Conservation (phyloP, 2,329 filamentous ascomycete species). For the Beauveria rudraprayagi region DNA sequence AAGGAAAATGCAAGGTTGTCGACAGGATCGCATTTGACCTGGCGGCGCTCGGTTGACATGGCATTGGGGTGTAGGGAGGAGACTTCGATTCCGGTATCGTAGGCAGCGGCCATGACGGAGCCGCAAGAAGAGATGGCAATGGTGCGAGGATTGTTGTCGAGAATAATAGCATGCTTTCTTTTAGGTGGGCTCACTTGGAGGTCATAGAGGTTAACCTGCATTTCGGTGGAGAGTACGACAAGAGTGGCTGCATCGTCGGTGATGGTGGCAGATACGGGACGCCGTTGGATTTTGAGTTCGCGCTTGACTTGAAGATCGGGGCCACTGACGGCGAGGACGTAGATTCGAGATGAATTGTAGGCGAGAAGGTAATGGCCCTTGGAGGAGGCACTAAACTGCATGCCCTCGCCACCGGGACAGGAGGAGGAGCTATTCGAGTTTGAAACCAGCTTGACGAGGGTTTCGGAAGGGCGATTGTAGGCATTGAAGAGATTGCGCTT, state of each 20-base stretch:
- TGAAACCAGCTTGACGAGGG: conserved; percentile 71
- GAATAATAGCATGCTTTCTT: conserved; percentile 63
- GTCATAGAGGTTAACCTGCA: conserved; percentile 81
- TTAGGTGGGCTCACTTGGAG: conserved; percentile 56
- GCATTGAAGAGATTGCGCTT: conserved; percentile 72
- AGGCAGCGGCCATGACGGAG: conserved; percentile 74
- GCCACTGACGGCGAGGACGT: conserved; percentile 62
- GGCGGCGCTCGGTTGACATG: conserved; percentile 57
- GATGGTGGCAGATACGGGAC: conserved; percentile 69
- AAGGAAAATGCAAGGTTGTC: conserved; percentile 68
- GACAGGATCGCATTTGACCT: conserved; percentile 71
- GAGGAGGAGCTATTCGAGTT: conserved; percentile 79
- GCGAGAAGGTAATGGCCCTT: conserved; percentile 67
- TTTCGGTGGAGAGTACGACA: conserved; percentile 72
- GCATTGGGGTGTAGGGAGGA: conserved; percentile 61
- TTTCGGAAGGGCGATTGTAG: conserved; percentile 62
- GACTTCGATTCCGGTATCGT: conserved; percentile 83
- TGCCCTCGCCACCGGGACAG: conserved; percentile 74
- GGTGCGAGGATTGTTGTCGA: conserved; percentile 70
- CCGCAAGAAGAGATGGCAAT: conserved; percentile 77
- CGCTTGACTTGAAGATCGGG: conserved; percentile 57
- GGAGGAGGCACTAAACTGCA: conserved; percentile 75
- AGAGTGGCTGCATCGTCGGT: conserved; percentile 69
- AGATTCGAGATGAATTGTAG: conserved; percentile 78
- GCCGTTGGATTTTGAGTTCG: conserved; percentile 70